phyloP scores from a whole-genome alignment of 108 stramenopile genomes.

The Cyclostephanos invisitatus region DNA sequence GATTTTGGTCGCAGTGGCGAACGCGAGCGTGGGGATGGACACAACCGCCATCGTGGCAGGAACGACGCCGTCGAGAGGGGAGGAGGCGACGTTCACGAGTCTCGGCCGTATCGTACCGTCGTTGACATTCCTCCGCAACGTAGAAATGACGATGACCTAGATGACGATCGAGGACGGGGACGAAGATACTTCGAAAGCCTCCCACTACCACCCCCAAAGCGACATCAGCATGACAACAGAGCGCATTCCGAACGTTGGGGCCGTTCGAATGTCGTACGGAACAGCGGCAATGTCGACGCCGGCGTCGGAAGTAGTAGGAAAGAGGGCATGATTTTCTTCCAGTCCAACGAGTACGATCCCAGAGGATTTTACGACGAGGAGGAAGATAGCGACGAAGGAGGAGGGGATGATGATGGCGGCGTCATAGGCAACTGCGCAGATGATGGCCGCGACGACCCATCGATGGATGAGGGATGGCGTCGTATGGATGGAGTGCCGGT shows the following conservation, averaged over 20 bases:
- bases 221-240: not conserved
- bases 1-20: not conserved
- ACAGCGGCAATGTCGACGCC: no score
- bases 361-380: constrained; percentile 41
- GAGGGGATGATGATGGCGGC: constrained; percentile 17
- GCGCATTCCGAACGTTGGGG: not conserved
- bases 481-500: not conserved
- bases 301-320: not conserved
- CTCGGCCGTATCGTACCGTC: no score
- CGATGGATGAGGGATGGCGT: not conserved
- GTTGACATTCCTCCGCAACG: not conserved
- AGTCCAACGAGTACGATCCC: constrained; percentile 14
- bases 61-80: no score
- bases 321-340: not conserved
- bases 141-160: not conserved
- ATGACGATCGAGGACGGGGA: not conserved
- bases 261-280: not conserved
- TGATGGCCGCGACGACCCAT: not conserved
- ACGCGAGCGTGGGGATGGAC: not conserved
- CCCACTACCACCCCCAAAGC: not conserved
- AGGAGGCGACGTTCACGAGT: no score
- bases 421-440: not conserved
- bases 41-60: not conserved
- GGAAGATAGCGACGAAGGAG: constrained; percentile 13
- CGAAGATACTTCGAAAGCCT: not conserved